Evolutionary conservation across 768 basidiomycete species (phyloP).

Genomic region (Hortiboletus flavorubellus): DNA sequence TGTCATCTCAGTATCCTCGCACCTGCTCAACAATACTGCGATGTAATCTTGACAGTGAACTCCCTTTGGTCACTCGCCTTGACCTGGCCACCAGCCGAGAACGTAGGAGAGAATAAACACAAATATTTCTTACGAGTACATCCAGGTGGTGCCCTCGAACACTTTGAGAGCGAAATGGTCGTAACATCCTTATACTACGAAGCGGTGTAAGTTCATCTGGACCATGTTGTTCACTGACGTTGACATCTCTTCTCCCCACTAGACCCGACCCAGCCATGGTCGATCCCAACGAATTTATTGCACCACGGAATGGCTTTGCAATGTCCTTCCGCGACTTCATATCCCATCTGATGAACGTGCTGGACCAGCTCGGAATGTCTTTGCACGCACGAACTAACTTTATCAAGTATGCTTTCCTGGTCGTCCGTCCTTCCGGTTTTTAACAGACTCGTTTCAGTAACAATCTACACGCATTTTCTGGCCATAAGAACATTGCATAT

Average conservation of each 20-base stretch:
- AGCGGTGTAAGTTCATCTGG: conserved; percentile 56
- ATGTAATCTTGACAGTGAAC: conserved; percentile 69
- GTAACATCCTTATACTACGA: conserved; percentile 83
- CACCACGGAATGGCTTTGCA: conserved; percentile 79
- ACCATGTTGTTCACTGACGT: background rate
- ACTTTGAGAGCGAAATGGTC: conserved; percentile 80
- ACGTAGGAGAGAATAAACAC: conserved; percentile 62
- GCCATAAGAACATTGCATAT: conserved; percentile 85
- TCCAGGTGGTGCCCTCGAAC: conserved; percentile 83
- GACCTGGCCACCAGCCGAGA: conserved; percentile 79
- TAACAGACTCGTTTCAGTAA: conserved; percentile 43
- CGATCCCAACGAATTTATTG: conserved; percentile 75
- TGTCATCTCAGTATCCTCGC: conserved; percentile 74
- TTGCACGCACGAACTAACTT: conserved; percentile 78
- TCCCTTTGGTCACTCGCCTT: conserved; percentile 70
- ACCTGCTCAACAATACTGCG: conserved; percentile 74
- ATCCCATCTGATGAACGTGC: conserved; percentile 74
- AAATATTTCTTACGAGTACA: conserved; percentile 83
- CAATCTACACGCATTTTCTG: conserved; percentile 69
- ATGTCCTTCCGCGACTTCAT: conserved; percentile 82
- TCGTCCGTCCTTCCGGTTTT: background rate
- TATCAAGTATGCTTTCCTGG: conserved; percentile 56
- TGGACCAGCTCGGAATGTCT: conserved; percentile 83
- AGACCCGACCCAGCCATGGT: conserved; percentile 78
- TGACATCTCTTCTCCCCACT: conserved; percentile 3